phyloP scores from a whole-genome alignment of 768 basidiomycete species.

The Termitomyces heimii region DNA sequence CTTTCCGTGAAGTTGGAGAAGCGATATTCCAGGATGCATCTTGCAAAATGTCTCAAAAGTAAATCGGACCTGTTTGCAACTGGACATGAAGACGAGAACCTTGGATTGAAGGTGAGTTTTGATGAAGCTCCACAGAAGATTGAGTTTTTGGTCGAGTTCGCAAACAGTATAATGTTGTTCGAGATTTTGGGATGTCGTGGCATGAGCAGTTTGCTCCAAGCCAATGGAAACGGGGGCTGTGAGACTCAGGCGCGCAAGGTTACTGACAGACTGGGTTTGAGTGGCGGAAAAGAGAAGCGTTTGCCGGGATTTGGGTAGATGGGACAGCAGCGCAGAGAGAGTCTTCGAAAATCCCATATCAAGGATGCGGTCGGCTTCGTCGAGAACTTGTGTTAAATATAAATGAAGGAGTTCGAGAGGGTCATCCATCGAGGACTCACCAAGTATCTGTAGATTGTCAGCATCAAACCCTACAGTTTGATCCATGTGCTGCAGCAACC shows the following conservation, averaged over 20 bases:
- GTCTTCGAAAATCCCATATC: conserved; percentile 95
- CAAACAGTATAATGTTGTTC: conserved; percentile 88
- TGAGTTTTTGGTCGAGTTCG: conserved; percentile 81
- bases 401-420: background rate
- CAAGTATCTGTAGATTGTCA: conserved; percentile 85
- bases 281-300: conserved; percentile 97
- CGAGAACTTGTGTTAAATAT: conserved; percentile 56
- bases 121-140: conserved; percentile 91
- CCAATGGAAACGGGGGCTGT: conserved; percentile 75
- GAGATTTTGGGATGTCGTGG: conserved; percentile 67
- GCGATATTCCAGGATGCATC: conserved; percentile 88
- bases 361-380: conserved; percentile 94
- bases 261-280: conserved; percentile 83
- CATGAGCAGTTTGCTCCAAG: conserved; percentile 42
- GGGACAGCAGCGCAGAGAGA: conserved; percentile 83
- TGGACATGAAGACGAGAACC: conserved; percentile 89
- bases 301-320: conserved; percentile 88
- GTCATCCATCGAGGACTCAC: conserved; percentile 37
- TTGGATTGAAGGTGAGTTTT: conserved; percentile 90
- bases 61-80: conserved; percentile 96
- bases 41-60: conserved; percentile 93
- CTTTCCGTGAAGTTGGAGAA: conserved; percentile 95
- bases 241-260: conserved; percentile 86
- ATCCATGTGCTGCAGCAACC: conserved; percentile 96
- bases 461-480: conserved; percentile 94